Evolutionary conservation across 2,329 filamentous ascomycete species (phyloP), one percentile per base, ranked within the genome.

Genomic region (Colletotrichum sublineola): DNA sequence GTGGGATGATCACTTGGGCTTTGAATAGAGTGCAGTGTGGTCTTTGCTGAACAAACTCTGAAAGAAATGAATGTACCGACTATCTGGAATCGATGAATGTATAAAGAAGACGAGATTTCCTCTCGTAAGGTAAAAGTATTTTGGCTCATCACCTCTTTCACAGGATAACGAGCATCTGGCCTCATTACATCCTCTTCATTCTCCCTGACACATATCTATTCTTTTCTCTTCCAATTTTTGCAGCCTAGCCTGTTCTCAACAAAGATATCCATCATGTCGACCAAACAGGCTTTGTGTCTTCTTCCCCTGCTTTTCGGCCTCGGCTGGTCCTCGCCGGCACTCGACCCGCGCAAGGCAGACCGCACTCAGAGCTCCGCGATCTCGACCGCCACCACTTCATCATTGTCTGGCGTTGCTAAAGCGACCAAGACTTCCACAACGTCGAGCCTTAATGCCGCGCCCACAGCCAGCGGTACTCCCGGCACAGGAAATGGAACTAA

Each of bases 231-330:
- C 7, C 24, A 36, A 6, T 1, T 56, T 65, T 52, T n/a, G 18
- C 9, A 42, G 12, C 33, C 42, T 20, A 33, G 12, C 33, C 42
- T 20, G 24, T 63, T 44, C 44, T 55, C 44, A 60, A 64, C 31
- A 46, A 64, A 60, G 46, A 53, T 60, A 38, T 11, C 15, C 44
- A 72, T 8, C 36, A 72, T 72, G 69, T 58, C 65, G 65, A 68
- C 69, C n/a, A 72, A 68, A 42, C 58, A 63, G 58, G 65, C 60
- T 55, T 50, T 72, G 52, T 68, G 29, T 40, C 42, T 72, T 53
- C 66, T 72, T 40, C 57, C 69, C 24, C 65, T 72, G 53, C 65
- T 72, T 24, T 57, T 63, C 65, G 58, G 65, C 69, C 36, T 60
- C 29, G 65, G 69, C 53, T 63, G 53, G 65, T 57, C 69, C 11